phyloP scores from a whole-genome alignment of 257 asterid species.

The Nicotiana knightiana region DNA sequence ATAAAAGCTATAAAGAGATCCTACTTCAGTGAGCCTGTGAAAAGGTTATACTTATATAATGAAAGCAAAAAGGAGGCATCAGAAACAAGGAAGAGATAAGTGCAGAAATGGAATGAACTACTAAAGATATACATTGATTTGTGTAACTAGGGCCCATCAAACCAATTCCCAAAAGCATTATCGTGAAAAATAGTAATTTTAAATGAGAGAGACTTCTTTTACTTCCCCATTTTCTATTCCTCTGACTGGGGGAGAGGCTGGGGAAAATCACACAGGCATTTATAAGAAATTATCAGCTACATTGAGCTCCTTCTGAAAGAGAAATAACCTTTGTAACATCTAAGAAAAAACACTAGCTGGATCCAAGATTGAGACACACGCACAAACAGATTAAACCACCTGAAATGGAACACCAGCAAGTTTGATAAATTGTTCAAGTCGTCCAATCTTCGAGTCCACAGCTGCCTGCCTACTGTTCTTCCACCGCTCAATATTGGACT shows the following conservation, averaged over 20 bases:
- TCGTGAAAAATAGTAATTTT: no score
- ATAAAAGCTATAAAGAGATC: background rate
- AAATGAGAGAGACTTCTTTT: background rate
- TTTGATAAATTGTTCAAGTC: constrained; percentile 75
- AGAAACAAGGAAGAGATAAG: background rate
- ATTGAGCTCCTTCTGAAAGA: background rate
- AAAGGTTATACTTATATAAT: background rate
- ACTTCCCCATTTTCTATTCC: background rate
- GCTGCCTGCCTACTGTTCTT: constrained; percentile 93
- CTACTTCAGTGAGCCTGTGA: background rate
- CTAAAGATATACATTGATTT: background rate
- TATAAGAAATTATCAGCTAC: background rate
- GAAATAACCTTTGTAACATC: background rate
- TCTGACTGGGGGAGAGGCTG: background rate
- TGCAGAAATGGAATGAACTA: background rate
- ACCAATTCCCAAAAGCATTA: background rate
- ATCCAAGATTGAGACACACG: background rate
- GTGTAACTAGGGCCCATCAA: background rate
- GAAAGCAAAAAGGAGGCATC: background rate
- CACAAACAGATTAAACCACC: constrained; percentile 39
- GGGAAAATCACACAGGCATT: background rate
- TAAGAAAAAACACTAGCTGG: background rate
- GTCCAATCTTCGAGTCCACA: constrained; percentile 89
- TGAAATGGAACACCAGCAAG: constrained; percentile 81
- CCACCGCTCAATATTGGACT: constrained; percentile 93